Evolutionary conservation across 2,329 filamentous ascomycete species (phyloP).

Genomic region (Pseudonectria buxi): DNA sequence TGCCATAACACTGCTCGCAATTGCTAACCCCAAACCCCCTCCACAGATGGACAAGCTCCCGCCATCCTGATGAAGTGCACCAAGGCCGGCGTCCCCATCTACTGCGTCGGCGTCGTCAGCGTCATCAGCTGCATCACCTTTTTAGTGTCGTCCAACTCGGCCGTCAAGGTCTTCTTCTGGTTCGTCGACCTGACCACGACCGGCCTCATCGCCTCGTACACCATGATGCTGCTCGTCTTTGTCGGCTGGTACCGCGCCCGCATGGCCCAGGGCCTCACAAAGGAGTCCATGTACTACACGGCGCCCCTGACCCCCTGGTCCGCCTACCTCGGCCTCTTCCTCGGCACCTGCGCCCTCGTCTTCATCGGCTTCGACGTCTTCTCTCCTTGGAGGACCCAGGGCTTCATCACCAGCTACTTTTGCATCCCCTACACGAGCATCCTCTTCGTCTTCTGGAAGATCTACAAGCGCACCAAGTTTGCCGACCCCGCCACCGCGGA

Average conservation of each 20-base stretch:
- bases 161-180: constrained; percentile 44
- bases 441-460: constrained; percentile 44
- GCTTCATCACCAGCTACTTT: constrained; percentile 49
- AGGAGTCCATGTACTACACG: constrained; percentile 42
- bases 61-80: constrained; percentile 50
- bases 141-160: constrained; percentile 40
- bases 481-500: constrained; percentile 48
- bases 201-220: constrained; percentile 51
- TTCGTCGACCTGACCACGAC: constrained; percentile 49
- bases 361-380: constrained; percentile 53
- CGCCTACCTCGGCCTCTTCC: constrained; percentile 40
- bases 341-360: constrained; percentile 42
- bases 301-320: constrained; percentile 45
- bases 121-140: constrained; percentile 44
- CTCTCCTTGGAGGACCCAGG: constrained; percentile 39
- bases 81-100: constrained; percentile 51
- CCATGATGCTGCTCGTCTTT: constrained; percentile 35
- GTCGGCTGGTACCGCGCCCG: constrained; percentile 42
- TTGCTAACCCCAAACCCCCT: background rate
- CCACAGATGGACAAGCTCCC: constrained; percentile 36
- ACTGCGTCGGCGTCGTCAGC: constrained; percentile 42
- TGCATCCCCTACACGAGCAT: constrained; percentile 44
- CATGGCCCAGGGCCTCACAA: constrained; percentile 39
- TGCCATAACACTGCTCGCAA: background rate
- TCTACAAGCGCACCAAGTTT: constrained; percentile 46